Conservation (phyloP, 257 asterid species). For the Oldenlandia corymbosa region DNA sequence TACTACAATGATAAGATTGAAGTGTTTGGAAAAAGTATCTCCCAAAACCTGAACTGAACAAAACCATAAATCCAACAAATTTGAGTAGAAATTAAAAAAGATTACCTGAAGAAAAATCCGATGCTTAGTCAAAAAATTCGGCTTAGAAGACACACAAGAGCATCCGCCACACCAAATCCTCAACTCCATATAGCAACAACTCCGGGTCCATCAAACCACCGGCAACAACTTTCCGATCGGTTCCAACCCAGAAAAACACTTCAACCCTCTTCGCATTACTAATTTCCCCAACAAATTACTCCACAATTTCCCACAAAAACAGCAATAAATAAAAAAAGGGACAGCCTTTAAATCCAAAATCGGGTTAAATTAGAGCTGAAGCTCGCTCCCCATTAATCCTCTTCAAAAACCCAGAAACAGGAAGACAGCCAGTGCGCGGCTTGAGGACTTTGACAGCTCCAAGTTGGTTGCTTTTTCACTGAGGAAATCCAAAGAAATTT, state of each 20-base stretch:
- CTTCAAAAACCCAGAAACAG: constrained; percentile 7
- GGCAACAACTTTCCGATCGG: constrained; percentile 54
- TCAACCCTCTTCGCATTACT: constrained; percentile 50
- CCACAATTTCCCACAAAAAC: background rate
- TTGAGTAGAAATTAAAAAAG: background rate
- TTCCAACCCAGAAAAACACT: constrained; percentile 32
- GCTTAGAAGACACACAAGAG: constrained; percentile 35
- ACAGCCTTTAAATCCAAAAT: background rate
- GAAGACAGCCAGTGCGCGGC: background rate
- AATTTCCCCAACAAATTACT: constrained; percentile 5
- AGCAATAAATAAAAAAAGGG: background rate
- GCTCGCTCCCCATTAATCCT: background rate
- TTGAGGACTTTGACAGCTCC: background rate
- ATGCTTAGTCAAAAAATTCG: constrained; percentile 37
- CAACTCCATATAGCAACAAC: constrained; percentile 64
- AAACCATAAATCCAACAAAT: background rate
- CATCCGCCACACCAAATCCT: constrained; percentile 69
- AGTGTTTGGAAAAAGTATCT: background rate
- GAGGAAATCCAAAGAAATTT: constrained; percentile 14
- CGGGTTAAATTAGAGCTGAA: constrained; percentile 1
- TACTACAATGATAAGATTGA: too few species aligned
- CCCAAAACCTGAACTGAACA: background rate
- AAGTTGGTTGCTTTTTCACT: constrained; percentile 14
- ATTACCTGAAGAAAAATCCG: constrained; percentile 42
- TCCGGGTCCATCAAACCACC: constrained; percentile 62